Base-by-base conservation (phyloP, 2,329 filamentous ascomycete species). In the Harringtonia lauricola region DNA sequence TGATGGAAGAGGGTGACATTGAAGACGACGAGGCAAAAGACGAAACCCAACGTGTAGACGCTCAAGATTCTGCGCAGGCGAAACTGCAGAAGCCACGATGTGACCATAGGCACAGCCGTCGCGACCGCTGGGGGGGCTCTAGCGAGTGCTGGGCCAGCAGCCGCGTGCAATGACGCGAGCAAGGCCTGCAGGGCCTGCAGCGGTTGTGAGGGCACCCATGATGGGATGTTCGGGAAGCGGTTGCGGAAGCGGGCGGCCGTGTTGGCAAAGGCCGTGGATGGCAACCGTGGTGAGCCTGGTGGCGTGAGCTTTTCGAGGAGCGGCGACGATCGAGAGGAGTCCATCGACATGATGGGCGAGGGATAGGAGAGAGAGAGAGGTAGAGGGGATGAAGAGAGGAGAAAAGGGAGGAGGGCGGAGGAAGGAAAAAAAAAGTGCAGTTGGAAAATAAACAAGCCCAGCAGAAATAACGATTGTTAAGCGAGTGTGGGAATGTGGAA, bases 271-370 rank as follows among this genome's bases (percentile, higher is more conserved):
- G 47, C 43, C 13, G 45, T 24, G 12, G 43, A 37, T 18, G 43
- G 39, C 4, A 36, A 31, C 18, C 46, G 26, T 26, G 47, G 47
- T 1, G 48, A 50, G n/a, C 37, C 46, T 8, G 48, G 48, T 8
- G 43, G 43, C 14, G 41, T 42, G 36, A 50, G 36, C 45, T 45
- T 46, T 33, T 48, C 46, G 30, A 47, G 42, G n/a, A 48, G 29
- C 19, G 48, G 48, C 2, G 48, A 48, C 15, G 50, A 51, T 15
- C 44, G 44, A n/a, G 46, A 43, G 18, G 49, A 48, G 18, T 45
- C 43, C 14, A 42, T 22, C 8, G 49, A 49, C 49, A 50, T 49
- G 43, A 33, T 43, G 43, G 36, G 22, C 30, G 28, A 12, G 26
- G 36, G 26, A 21, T 19, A 19, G 21, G 18, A 18, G 22, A 13